Base-by-base conservation (phyloP, 768 basidiomycete genomes). In the Multifurca ochricompacta region DNA sequence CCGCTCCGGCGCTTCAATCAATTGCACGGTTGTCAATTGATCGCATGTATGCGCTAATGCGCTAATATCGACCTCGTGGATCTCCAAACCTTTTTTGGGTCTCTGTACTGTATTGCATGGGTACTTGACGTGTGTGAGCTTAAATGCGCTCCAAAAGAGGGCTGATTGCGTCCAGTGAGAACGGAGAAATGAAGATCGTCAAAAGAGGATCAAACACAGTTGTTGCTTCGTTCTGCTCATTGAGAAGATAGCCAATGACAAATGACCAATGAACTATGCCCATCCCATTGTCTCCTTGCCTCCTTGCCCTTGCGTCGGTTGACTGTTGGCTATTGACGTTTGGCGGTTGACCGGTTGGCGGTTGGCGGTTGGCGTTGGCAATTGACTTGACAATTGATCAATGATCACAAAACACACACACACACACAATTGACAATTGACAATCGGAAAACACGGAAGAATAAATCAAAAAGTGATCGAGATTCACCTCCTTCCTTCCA, bases 401-500 rank as follows among this genome's bases (percentile, higher is more conserved):
- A n/a, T n/a, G n/a, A n/a, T n/a, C n/a, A n/a, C n/a, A n/a, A n/a
- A n/a, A n/a, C n/a, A n/a, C n/a, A n/a, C n/a, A n/a, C n/a, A n/a
- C n/a, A n/a, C n/a, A n/a, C n/a, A n/a, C 37, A 49, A 18, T 49
- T 51, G 8, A 4, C 11, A 34, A 32, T 41, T 45, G 41, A 43
- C 51, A 35, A 43, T 54, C 53, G 37, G 45, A 47, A 45, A 54
- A 40, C 27, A 40, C 52, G 45, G 53, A 45, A 46, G 35, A 48
- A 58, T 54, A 40, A 48, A 58, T 54, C 52, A 18, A 21, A 27
- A n/a, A 30, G 6, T 5, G 49, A 59, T 59, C 59, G 56, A 58
- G 56, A 59, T 59, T 25, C 47, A 10, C 27, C n/a, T n/a, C n/a
- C n/a, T n/a, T n/a, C n/a, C n/a, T n/a, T n/a, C n/a, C n/a, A n/a